Percentiles rank a stretch among this genome's conserved stretches.
These are phyloP conservation scores for Colletotrichum spaethianum DNA, from an alignment of 2,329 filamentous ascomycete genomes.

Conservation along the genomic window DNA sequence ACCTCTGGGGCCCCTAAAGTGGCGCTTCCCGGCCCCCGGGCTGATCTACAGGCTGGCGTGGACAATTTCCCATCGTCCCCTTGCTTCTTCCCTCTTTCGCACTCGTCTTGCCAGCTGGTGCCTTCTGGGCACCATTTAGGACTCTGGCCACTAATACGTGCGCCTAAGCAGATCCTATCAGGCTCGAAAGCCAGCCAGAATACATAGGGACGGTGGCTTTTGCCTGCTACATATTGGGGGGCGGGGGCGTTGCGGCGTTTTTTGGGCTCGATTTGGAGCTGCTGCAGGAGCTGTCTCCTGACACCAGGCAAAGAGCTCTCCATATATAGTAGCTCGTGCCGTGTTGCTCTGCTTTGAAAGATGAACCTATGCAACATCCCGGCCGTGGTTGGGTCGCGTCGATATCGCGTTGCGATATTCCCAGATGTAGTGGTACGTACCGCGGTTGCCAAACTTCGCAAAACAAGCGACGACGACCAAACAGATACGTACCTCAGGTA, in stretches of 20 bases:
- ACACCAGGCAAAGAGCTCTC: neutral
- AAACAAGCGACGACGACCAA: neutral
- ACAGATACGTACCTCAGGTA: neutral
- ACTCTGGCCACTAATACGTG: neutral
- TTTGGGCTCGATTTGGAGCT: neutral
- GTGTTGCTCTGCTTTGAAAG: neutral
- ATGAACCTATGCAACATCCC: slow-evolving; percentile 7
- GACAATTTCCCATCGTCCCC: slow-evolving; percentile 28
- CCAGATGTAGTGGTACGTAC: neutral
- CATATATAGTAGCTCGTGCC: neutral
- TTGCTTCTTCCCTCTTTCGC: slow-evolving; percentile 21
- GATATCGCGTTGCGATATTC: slow-evolving; percentile 13
- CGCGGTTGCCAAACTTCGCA: neutral
- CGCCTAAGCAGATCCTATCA: neutral
- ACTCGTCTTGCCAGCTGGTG: slow-evolving; percentile 14
- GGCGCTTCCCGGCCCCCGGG: slow-evolving; percentile 24
- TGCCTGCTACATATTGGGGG: neutral
- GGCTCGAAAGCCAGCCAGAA: neutral
- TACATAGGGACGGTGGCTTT: neutral
- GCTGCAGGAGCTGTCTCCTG: slow-evolving; percentile 1
- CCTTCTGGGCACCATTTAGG: neutral
- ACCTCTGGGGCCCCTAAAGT: slow-evolving; percentile 18
- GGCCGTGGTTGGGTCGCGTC: slow-evolving; percentile 17
- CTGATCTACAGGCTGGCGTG: slow-evolving; percentile 36
- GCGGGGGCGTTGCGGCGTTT: neutral